Conservation (phyloP, 2,329 filamentous ascomycete species). For the Colletotrichum sp. region DNA sequence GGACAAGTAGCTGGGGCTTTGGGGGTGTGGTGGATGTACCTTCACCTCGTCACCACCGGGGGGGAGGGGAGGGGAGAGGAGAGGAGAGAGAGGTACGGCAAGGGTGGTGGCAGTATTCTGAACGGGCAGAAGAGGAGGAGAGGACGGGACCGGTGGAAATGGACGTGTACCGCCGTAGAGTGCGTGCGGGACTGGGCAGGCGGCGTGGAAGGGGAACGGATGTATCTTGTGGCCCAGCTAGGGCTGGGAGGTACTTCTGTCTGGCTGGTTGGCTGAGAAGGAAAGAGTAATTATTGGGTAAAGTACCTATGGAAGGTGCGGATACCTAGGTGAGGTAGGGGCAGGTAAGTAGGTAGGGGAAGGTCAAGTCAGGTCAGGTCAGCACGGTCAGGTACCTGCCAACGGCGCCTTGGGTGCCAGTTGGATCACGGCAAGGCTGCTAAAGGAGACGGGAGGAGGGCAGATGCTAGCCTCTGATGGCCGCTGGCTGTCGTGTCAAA, state of each 20-base stretch:
- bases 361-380: not conserved
- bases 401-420: not conserved
- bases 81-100: not conserved
- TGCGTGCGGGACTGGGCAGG: not conserved
- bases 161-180: not conserved
- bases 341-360: not conserved
- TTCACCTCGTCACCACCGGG: not conserved
- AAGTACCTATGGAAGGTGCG: not conserved
- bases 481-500: not conserved
- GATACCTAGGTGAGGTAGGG: not conserved
- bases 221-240: not conserved
- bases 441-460: not conserved
- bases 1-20: not conserved
- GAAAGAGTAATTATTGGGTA: not conserved
- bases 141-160: not conserved
- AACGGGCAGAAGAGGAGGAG: not conserved
- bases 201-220: not conserved
- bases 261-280: not conserved
- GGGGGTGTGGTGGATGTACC: not conserved
- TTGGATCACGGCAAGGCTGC: not conserved
- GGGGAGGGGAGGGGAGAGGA: not conserved
- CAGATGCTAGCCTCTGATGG: not conserved
- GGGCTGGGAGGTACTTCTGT: not conserved
- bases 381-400: not conserved
- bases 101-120: not conserved